phyloP scores from a whole-genome alignment of 2,329 filamentous ascomycete species.

The Ambrosiella xylebori region DNA sequence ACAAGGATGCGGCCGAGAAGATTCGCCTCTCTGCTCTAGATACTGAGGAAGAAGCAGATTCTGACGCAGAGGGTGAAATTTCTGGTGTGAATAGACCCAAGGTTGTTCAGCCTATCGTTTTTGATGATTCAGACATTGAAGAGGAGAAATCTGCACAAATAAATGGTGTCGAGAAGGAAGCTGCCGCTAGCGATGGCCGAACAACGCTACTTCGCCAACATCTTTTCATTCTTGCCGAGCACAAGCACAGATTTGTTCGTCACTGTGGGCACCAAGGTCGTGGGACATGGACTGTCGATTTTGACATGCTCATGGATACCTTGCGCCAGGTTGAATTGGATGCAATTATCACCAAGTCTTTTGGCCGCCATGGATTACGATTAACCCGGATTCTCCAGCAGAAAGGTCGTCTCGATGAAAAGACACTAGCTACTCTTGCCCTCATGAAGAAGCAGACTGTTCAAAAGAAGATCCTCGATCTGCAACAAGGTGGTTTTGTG shows the following conservation, averaged over 20 bases:
- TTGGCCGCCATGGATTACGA: constrained; percentile 60
- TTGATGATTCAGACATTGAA: constrained; percentile 17
- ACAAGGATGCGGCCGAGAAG: constrained; percentile 30
- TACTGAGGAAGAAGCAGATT: constrained; percentile 21
- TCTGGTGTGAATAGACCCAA: background rate
- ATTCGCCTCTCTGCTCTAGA: constrained; percentile 21
- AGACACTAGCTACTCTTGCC: constrained; percentile 61
- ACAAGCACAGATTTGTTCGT: constrained; percentile 49
- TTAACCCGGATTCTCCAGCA: constrained; percentile 71
- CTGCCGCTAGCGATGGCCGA: constrained; percentile 30
- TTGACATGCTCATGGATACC: constrained; percentile 50
- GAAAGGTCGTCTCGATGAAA: constrained; percentile 90
- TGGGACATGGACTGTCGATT: constrained; percentile 72
- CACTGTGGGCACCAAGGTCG: constrained; percentile 45
- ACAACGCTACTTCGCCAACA: constrained; percentile 34
- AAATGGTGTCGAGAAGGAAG: constrained; percentile 19
- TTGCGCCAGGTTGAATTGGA: constrained; percentile 68
- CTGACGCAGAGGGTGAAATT: constrained; percentile 16
- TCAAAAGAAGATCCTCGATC: constrained; percentile 64
- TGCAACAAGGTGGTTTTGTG: constrained; percentile 73
- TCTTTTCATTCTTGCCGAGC: constrained; percentile 53
- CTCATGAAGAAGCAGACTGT: constrained; percentile 76
- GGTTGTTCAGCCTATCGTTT: background rate
- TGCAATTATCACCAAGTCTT: constrained; percentile 59
- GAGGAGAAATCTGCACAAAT: constrained; percentile 11